Evolutionary conservation across 1,284 basidiomycete species (phyloP).

Genomic region (Heliocybe sulcata): DNA sequence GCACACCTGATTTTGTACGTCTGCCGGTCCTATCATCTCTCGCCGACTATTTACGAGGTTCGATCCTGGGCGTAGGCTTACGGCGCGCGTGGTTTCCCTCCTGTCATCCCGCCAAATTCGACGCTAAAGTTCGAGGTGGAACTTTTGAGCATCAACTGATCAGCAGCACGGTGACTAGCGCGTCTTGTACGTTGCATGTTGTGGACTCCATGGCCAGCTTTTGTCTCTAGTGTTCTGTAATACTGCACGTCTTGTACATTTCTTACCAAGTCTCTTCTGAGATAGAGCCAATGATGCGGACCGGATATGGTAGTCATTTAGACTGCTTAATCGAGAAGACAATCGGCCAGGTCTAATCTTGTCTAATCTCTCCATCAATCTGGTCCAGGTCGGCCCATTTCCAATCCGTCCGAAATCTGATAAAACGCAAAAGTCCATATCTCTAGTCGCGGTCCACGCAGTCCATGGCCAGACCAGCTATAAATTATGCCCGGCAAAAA

Average conservation of each 20-base stretch:
- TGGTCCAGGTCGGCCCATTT: neutral
- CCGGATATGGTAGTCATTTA: conserved; percentile 1
- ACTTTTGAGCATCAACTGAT: conserved; percentile 58
- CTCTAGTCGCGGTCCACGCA: too few relatives aligned
- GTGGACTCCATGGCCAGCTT: neutral
- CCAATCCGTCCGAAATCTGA: too few relatives aligned
- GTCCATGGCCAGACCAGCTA: too few relatives aligned
- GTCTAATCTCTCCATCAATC: neutral
- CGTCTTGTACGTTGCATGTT: neutral
- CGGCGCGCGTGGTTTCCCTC: conserved; percentile 68
- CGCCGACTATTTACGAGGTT: conserved; percentile 1
- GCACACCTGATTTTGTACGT: conserved; percentile 64
- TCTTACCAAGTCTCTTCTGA: neutral
- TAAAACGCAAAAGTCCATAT: too few relatives aligned
- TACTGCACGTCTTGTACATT: conserved; percentile 1
- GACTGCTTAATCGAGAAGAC: neutral
- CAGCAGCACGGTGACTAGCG: neutral
- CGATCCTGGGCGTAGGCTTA: conserved; percentile 43
- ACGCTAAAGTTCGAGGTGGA: conserved; percentile 80
- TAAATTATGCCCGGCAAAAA: too few relatives aligned
- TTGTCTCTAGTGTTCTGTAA: neutral
- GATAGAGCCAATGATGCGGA: conserved; percentile 2
- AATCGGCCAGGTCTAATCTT: neutral
- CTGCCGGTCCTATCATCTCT: conserved; percentile 5
- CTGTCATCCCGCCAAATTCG: conserved; percentile 74